phyloP scores from a whole-genome alignment of 176 grass and related monocot species.

The Rhynchospora tenuis region DNA sequence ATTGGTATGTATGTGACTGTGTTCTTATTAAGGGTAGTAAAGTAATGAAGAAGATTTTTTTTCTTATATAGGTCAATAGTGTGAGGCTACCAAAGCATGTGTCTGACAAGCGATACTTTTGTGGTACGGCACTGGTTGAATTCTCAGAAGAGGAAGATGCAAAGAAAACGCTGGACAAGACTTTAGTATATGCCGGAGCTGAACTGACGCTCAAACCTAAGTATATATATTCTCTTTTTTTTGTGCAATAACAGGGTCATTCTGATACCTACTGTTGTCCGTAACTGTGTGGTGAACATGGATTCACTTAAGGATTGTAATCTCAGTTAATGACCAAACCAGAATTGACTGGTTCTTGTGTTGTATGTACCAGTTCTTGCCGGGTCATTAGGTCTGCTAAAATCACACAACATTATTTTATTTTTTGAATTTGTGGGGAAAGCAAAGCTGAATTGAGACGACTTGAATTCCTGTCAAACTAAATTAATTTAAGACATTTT shows the following conservation, averaged over 20 bases:
- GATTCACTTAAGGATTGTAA: background rate
- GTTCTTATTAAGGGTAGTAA: background rate
- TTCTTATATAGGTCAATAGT: constrained; percentile 75
- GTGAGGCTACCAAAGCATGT: constrained; percentile 80
- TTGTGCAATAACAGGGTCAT: background rate
- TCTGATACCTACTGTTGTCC: background rate
- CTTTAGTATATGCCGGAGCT: constrained; percentile 46
- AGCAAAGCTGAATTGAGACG: background rate
- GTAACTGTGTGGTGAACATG: constrained; percentile 10
- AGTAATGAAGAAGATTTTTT: background rate
- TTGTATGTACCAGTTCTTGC: background rate
- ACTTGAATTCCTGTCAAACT: background rate
- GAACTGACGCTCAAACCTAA: constrained; percentile 77
- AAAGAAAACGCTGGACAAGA: constrained; percentile 42
- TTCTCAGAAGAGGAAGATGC: constrained; percentile 92
- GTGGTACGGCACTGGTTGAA: constrained; percentile 81
- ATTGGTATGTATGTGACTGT: background rate
- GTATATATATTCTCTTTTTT: constrained; percentile 26
- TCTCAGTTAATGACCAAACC: background rate
- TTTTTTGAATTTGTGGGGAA: constrained; percentile 7
- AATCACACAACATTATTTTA: background rate
- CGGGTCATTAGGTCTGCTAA: background rate
- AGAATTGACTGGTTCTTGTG: background rate
- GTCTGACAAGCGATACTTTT: constrained; percentile 58
- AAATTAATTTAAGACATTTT: no score